A percentile compares a stretch with the other conserved stretches of the same genome.
Conservation (phyloP, 805 yeast species). For the Cyberlindnera misumaiensis region DNA sequence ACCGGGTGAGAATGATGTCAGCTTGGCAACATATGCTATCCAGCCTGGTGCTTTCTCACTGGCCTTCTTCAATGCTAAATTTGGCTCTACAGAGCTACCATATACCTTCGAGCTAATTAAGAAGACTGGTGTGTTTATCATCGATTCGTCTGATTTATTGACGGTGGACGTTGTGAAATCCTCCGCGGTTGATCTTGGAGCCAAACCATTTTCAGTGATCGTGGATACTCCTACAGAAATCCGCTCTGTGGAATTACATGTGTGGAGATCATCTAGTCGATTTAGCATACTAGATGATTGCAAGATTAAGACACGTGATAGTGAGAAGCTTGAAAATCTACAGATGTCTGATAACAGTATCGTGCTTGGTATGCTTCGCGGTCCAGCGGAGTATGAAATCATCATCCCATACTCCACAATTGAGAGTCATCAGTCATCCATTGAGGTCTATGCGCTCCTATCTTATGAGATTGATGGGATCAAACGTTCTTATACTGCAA, state of each 20-base stretch:
- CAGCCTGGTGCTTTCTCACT: constrained; percentile 30
- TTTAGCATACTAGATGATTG: constrained; percentile 1
- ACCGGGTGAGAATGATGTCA: constrained; percentile 3
- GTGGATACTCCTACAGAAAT: constrained; percentile 6
- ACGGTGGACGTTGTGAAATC: constrained; percentile 9
- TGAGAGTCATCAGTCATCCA: constrained; percentile 9
- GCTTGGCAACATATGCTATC: constrained; percentile 24
- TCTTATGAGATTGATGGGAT: constrained; percentile 7
- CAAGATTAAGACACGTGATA: constrained; percentile 3
- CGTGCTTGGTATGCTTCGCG: too few species aligned
- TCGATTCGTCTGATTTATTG: constrained; percentile 16
- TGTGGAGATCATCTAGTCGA: constrained; percentile 6
- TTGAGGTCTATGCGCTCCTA: constrained; percentile 11
- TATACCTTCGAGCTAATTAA: constrained; percentile 14
- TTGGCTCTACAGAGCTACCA: constrained; percentile 22
- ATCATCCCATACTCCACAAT: constrained; percentile 27
- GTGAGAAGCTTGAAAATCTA: neutral
- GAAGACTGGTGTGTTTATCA: constrained; percentile 6
- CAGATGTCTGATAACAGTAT: constrained; percentile 3
- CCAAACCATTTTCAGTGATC: constrained; percentile 16
- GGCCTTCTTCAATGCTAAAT: constrained; percentile 18
- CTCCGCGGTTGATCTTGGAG: constrained; percentile 11
- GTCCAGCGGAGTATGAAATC: constrained; percentile 17
- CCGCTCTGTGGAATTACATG: constrained; percentile 4
- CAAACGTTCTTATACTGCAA: constrained; percentile 14